phyloP scores from a whole-genome alignment of 805 yeast species.

The Peterozyma xylosa region DNA sequence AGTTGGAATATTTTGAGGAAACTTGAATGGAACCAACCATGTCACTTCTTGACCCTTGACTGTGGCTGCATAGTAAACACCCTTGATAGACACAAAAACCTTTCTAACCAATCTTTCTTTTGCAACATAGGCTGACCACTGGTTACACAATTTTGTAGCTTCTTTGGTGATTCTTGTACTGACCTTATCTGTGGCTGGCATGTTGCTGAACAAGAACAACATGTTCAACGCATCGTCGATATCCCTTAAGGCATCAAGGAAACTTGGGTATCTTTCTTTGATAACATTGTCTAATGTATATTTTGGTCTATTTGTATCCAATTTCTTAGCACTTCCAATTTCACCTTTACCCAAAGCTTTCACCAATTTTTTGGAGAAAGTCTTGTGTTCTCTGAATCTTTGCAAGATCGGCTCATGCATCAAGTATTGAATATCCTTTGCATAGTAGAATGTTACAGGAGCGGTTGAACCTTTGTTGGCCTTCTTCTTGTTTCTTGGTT shows the following conservation, averaged over 20 bases:
- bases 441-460: conserved; percentile 88
- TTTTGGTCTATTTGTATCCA: conserved; percentile 74
- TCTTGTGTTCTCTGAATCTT: conserved; percentile 92
- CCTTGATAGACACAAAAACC: conserved; percentile 94
- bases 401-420: conserved; percentile 90
- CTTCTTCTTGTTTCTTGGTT: conserved; percentile 90
- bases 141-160: conserved; percentile 81
- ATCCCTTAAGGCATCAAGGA: conserved; percentile 86
- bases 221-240: conserved; percentile 92
- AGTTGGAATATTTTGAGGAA: conserved; percentile 89
- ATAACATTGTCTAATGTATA: conserved; percentile 86
- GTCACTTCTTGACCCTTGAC: conserved; percentile 87
- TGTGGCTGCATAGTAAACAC: conserved; percentile 89
- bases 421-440: conserved; percentile 90
- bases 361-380: conserved; percentile 85
- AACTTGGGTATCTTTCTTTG: conserved; percentile 93
- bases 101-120: conserved; percentile 75
- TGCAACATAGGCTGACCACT: conserved; percentile 93
- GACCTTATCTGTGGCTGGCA: conserved; percentile 89
- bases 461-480: conserved; percentile 98
- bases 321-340: conserved; percentile 75
- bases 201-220: conserved; percentile 87
- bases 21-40: conserved; percentile 96
- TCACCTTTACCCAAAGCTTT: conserved; percentile 91
- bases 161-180: conserved; percentile 77